Evolutionary conservation across 352 stramenopile genomes (phyloP).

Genomic region (Globisporangium canariense): DNA sequence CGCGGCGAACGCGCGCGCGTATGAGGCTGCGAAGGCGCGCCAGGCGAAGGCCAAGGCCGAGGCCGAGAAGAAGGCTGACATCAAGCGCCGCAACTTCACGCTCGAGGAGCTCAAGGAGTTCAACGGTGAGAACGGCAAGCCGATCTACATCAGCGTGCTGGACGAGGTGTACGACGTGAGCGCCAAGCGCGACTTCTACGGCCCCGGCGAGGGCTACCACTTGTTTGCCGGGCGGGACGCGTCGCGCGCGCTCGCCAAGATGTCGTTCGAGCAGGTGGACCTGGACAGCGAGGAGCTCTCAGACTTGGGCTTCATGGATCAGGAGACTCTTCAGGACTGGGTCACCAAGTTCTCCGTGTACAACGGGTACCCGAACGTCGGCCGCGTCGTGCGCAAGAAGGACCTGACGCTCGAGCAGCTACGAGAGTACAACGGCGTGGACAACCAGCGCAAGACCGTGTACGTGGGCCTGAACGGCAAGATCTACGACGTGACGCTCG

Average conservation of each 20-base stretch:
- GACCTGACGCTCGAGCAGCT: slow-evolving; percentile 85
- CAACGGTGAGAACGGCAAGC: slow-evolving; percentile 89
- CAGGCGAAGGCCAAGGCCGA: slow-evolving; percentile 65
- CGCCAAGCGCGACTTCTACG: slow-evolving; percentile 94
- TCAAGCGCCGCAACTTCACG: slow-evolving; percentile 90
- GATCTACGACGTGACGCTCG: slow-evolving; percentile 97
- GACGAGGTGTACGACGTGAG: slow-evolving; percentile 97
- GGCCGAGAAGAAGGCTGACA: slow-evolving; percentile 41
- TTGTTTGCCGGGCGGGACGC: slow-evolving; percentile 95
- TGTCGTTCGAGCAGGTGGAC: slow-evolving; percentile 94
- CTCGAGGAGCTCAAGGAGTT: slow-evolving; percentile 88
- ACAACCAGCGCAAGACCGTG: slow-evolving; percentile 87
- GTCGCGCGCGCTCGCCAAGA: slow-evolving; percentile 93
- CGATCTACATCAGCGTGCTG: slow-evolving; percentile 95
- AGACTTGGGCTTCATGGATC: slow-evolving; percentile 81
- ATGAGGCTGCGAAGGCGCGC: slow-evolving; percentile 56
- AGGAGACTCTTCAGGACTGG: slow-evolving; percentile 90
- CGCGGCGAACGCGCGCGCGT: slow-evolving; percentile 55
- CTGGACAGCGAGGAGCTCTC: slow-evolving; percentile 82
- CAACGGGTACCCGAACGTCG: slow-evolving; percentile 94
- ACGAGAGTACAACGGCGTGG: slow-evolving; percentile 74
- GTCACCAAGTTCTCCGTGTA: slow-evolving; percentile 95
- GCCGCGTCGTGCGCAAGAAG: slow-evolving; percentile 79
- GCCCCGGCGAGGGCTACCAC: slow-evolving; percentile 94
- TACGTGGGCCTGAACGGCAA: slow-evolving; percentile 93